Evolutionary conservation across 495 filamentous ascomycete genomes (phyloP).

Genomic region (Thermothielavioides terrestris): DNA sequence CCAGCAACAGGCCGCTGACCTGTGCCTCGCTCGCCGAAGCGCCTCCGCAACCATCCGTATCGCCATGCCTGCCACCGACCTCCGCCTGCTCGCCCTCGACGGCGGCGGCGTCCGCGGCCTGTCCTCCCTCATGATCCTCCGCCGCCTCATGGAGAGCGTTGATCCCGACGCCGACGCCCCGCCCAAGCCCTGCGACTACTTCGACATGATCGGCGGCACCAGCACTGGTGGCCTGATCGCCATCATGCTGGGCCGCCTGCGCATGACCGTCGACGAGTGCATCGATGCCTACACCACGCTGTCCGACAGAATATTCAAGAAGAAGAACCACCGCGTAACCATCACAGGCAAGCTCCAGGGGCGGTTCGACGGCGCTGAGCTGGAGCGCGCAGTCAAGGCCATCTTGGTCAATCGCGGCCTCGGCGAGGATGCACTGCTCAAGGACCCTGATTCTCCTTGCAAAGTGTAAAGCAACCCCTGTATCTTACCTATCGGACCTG

Average conservation of each 20-base stretch:
- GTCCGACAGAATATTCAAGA: conserved; percentile 29
- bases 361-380: conserved; percentile 32
- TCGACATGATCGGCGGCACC: conserved; percentile 30
- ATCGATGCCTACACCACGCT: conserved; percentile 37
- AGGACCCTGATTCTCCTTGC: conserved; percentile 25
- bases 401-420: conserved; percentile 29
- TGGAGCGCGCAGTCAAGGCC: conserved; percentile 36
- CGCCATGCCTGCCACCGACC: background rate
- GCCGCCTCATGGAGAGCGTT: conserved; percentile 41
- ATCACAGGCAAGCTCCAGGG: conserved; percentile 28
- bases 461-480: conserved; percentile 36
- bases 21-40: background rate
- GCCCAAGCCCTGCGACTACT: conserved; percentile 43
- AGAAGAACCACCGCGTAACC: conserved; percentile 28
- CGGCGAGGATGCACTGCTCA: conserved; percentile 32
- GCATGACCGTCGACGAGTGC: conserved; percentile 41
- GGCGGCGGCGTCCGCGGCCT: conserved; percentile 49
- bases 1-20: background rate
- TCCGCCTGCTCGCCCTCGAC: conserved; percentile 30
- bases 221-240: conserved; percentile 32
- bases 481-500: background rate
- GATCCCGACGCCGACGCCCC: conserved; percentile 30
- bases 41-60: background rate
- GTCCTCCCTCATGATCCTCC: conserved; percentile 43
- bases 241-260: conserved; percentile 30